Evolutionary conservation across 768 basidiomycete species (phyloP).

Genomic region (Cystofilobasidium capitatum): DNA sequence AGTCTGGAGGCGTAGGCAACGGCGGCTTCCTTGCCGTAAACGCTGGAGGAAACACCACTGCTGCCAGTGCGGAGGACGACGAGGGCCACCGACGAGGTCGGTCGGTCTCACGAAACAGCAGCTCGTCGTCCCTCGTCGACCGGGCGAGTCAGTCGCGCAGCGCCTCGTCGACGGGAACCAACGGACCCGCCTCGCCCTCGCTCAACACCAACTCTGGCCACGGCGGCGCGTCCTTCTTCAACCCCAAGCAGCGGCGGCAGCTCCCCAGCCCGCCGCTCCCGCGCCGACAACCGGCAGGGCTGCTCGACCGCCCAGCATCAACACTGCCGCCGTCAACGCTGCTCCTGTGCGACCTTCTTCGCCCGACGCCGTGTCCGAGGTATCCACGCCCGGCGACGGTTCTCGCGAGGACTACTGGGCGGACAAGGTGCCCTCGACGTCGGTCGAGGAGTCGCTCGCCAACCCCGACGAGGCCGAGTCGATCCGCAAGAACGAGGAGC

Average conservation of each 20-base stretch:
- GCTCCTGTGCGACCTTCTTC: neutral
- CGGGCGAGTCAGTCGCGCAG: neutral
- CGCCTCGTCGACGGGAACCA: neutral
- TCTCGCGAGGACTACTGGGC: constrained; percentile 7
- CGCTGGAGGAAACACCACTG: neutral
- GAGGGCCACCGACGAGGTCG: constrained; percentile 8
- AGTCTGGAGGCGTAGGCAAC: neutral
- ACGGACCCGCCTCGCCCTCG: constrained; percentile 10
- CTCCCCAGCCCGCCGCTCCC: neutral
- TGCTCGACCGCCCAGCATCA: constrained; percentile 13
- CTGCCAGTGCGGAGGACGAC: neutral
- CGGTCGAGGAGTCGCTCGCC: neutral
- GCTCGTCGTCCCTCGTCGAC: constrained; percentile 13
- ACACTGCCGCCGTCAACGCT: neutral
- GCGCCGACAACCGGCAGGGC: neutral
- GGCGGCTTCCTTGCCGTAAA: neutral
- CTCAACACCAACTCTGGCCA: constrained; percentile 2
- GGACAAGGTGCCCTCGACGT: neutral
- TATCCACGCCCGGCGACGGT: neutral
- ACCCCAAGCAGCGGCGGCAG: neutral
- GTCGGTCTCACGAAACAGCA: neutral
- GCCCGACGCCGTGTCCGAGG: neutral
- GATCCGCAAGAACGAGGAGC: neutral
- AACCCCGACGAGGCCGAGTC: neutral
- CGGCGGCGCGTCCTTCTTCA: neutral